phyloP scores from a whole-genome alignment of 805 yeast species.

The Wickerhamiella hasegawae region DNA sequence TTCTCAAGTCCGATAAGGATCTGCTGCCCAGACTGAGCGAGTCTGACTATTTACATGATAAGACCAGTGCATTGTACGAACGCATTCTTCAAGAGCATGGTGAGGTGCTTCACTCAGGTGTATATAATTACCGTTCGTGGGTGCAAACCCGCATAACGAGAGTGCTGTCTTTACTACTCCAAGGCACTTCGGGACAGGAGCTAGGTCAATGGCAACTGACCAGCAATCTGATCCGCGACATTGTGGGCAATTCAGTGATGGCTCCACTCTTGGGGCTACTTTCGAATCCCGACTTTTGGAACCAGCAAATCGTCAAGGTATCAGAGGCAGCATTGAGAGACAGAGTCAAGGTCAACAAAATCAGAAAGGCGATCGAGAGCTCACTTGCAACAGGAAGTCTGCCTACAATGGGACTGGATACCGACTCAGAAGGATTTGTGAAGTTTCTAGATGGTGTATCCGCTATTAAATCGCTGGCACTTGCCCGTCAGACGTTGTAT shows the following conservation, averaged over 20 bases:
- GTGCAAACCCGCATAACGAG: constrained; percentile 28
- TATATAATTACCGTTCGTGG: constrained; percentile 32
- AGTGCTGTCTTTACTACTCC: constrained; percentile 35
- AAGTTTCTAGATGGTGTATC: constrained; percentile 25
- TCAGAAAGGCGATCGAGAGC: constrained; percentile 25
- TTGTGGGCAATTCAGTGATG: constrained; percentile 42
- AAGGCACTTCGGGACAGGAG: constrained; percentile 19
- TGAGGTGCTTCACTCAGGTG: constrained; percentile 23
- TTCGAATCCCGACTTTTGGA: constrained; percentile 65
- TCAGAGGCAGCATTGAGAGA: constrained; percentile 56
- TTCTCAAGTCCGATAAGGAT: constrained; percentile 16
- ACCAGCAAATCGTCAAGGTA: constrained; percentile 40
- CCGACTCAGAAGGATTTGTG: constrained; percentile 28
- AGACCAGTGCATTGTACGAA: constrained; percentile 31
- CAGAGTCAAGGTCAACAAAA: constrained; percentile 53
- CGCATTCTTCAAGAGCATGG: constrained; percentile 39
- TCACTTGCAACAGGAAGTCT: constrained; percentile 3
- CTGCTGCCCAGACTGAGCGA: constrained; percentile 18
- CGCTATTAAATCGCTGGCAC: constrained; percentile 23
- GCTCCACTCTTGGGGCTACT: constrained; percentile 35
- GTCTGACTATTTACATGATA: constrained; percentile 25
- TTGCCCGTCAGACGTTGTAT: constrained; percentile 34
- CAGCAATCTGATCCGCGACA: constrained; percentile 38
- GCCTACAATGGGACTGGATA: constrained; percentile 24
- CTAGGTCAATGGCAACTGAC: constrained; percentile 42